Conservation (phyloP, 2,329 filamentous ascomycete species). For the Diaporthe citrichinensis region DNA sequence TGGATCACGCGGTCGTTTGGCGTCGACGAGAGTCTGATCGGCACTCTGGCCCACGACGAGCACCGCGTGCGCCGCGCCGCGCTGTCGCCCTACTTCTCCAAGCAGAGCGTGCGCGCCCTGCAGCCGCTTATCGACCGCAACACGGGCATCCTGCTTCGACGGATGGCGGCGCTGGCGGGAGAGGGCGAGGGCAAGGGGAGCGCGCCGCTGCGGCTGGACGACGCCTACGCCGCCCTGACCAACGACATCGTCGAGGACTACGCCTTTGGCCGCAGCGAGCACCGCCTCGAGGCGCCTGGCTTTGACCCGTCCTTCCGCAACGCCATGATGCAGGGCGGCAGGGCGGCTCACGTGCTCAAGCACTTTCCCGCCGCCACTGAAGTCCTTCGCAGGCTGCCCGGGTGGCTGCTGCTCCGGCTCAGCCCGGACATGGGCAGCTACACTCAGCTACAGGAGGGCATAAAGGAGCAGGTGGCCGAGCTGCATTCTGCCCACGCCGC, state of each 20-base stretch:
- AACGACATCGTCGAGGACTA: conserved; percentile 59
- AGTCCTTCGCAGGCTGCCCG: not conserved
- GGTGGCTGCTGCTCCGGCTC: not conserved
- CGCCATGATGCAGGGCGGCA: not conserved
- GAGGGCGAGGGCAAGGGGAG: conserved; percentile 37
- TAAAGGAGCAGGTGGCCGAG: not conserved
- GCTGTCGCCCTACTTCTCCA: conserved; percentile 60
- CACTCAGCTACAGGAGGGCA: not conserved
- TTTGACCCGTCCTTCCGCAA: not conserved
- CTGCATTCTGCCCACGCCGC: not conserved
- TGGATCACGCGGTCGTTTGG: conserved; percentile 52
- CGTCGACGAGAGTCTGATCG: conserved; percentile 44
- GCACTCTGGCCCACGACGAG: conserved; percentile 55
- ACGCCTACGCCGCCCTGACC: conserved; percentile 56
- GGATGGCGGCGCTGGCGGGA: conserved; percentile 44
- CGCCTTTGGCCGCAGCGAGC: conserved; percentile 49
- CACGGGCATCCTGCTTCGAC: conserved; percentile 36
- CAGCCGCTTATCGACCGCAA: conserved; percentile 49
- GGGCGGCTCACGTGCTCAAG: not conserved
- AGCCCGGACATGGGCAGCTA: not conserved
- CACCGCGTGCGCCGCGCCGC: conserved; percentile 57
- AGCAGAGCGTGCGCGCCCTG: conserved; percentile 52
- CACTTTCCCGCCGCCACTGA: conserved; percentile 32
- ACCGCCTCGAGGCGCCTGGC: conserved; percentile 36
- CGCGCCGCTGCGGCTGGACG: conserved; percentile 52